phyloP scores from a whole-genome alignment of 1,284 basidiomycete genomes.

The Mrakiaceae sp. region DNA sequence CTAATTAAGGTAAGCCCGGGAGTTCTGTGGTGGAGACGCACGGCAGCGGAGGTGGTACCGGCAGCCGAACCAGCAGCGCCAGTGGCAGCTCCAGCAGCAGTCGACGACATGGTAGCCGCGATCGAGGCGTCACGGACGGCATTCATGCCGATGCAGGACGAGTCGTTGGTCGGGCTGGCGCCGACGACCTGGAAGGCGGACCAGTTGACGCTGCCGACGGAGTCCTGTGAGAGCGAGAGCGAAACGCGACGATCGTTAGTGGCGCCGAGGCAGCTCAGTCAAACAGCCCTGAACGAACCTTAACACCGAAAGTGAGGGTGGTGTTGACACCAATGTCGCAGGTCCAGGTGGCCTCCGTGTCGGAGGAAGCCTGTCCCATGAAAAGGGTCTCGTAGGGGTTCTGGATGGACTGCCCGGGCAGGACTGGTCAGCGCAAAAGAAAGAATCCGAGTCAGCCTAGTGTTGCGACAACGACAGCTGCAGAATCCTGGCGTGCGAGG shows the following conservation, averaged over 20 bases:
- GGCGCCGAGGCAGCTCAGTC: no score
- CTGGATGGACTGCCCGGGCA: slow-evolving; percentile 51
- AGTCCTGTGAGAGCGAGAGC: no score
- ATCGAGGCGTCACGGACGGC: background rate
- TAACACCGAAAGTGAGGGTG: background rate
- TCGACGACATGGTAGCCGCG: background rate
- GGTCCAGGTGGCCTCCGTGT: background rate
- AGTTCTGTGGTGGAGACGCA: background rate
- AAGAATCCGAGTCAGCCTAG: background rate
- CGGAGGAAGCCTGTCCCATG: no score
- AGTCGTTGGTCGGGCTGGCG: background rate
- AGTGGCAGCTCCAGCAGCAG: background rate
- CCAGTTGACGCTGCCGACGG: background rate
- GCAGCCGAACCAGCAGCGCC: background rate
- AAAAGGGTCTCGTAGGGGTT: background rate
- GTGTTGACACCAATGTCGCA: background rate
- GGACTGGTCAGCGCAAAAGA: slow-evolving; percentile 50
- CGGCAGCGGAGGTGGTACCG: background rate
- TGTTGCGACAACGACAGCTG: no score
- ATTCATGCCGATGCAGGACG: slow-evolving; percentile 1
- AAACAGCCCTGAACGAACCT: background rate
- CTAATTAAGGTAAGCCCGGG: no score
- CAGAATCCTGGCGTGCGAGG: no score
- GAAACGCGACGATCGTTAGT: no score
- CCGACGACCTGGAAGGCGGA: background rate